Evolutionary conservation across 176 grass and related monocot species (phyloP), one percentile per base, ranked within the genome.

Genomic region (Eragrostis curvula): DNA sequence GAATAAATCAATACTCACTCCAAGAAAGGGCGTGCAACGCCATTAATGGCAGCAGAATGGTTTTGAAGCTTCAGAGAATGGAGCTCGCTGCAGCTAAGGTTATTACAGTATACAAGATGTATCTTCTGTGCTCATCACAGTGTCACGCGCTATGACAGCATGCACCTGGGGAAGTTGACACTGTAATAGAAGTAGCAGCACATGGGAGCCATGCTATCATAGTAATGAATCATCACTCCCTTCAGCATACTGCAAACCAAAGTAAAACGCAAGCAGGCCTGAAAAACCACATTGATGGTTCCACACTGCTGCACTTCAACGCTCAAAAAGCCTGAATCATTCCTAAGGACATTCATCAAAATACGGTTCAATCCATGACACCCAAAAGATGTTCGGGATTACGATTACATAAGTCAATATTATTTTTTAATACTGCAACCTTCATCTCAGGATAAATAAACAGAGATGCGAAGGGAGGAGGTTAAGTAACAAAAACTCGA

Each of bases 401-500:
- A 36, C n/a, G 46, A 48, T 48, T 48, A 10, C 46, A 48, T 48
- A 13, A 9, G 13, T 15, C 12, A 49, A 13, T 49, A 12, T 49
- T 49, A 12, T 81, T 81, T 70, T 70, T 66, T 47, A 10, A 43
- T 75, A 84, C n/a, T 25, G 53, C 87, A 61, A 85, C 18, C 76
- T 62, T 76, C 87, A 77, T 85, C 87, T 89, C 87, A 77, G 63
- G 71, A 60, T 65, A 77, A 89, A 85, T 71, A 30, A 46, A 77
- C 15, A 53, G 87, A 89, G 82, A 89, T 77, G 77, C 24, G 1
- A 70, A 85, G 82, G 77, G 67, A 84, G 62, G 84, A 85, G 63
- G 62, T 70, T 23, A 55, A 36, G 7, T 21, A 55, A 68, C 68
- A 48, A 60, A 41, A 51, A 78, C 75, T 46, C 25, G n/a, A 24